These are phyloP conservation scores for Trichoderma harzianum DNA, from an alignment of 2,329 filamentous ascomycete genomes.

Conservation along the genomic window DNA sequence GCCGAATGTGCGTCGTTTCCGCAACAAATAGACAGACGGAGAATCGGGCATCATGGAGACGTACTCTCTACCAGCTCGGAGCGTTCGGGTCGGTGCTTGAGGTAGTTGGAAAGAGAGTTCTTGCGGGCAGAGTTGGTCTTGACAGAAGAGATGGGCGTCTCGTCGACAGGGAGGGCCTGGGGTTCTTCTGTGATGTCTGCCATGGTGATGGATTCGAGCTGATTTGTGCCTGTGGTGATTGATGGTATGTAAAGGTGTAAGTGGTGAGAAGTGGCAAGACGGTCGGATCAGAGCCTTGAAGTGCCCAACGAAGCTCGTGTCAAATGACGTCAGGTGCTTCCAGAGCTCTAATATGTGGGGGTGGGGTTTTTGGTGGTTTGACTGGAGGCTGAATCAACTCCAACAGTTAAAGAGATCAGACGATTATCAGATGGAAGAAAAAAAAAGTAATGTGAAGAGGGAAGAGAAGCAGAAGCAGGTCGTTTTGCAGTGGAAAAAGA, in stretches of 20 bases:
- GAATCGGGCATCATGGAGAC: slow-evolving; percentile 27
- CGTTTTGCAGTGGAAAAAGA: neutral
- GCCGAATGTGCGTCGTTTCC: neutral
- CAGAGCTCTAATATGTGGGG: slow-evolving; percentile 5
- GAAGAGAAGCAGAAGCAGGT: neutral
- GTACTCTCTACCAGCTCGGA: slow-evolving; percentile 76
- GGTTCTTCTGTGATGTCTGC: slow-evolving; percentile 23
- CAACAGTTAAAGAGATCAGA: neutral
- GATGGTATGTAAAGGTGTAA: neutral
- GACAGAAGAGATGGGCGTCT: slow-evolving; percentile 51
- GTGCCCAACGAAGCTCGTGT: slow-evolving; percentile 15
- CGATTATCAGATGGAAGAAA: neutral
- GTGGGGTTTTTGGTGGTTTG: neutral
- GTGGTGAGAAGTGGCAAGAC: slow-evolving; percentile 2
- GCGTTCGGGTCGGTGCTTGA: slow-evolving; percentile 70
- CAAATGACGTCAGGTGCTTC: slow-evolving; percentile 17
- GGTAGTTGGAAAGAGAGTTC: slow-evolving; percentile 70
- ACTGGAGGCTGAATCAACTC: neutral
- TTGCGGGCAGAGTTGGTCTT: slow-evolving; percentile 53
- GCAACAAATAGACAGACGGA: too few species aligned
- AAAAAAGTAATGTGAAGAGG: neutral
- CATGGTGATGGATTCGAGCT: neutral
- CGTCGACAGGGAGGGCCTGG: slow-evolving; percentile 39
- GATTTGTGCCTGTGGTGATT: neutral
- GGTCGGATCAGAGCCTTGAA: neutral